Percentiles rank a stretch among this genome's conserved stretches.
These are phyloP conservation scores for Rusavskia elegans DNA, from an alignment of 495 filamentous ascomycete species.

Conservation along the genomic window DNA sequence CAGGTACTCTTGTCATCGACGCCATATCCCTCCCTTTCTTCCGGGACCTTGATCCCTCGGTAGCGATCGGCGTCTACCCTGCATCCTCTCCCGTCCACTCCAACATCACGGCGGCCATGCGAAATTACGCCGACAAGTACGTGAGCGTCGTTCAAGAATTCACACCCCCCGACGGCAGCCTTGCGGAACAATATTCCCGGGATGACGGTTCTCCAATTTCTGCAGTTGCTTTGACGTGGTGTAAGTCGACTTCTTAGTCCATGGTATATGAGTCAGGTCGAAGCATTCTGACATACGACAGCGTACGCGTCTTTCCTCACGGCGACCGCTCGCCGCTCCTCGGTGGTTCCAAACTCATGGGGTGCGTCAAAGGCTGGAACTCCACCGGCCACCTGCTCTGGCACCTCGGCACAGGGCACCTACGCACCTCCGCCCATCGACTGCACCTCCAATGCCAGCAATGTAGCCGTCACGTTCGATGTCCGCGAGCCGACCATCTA, in stretches of 20 bases:
- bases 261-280: neutral
- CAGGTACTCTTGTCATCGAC: constrained; percentile 27
- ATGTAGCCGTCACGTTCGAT: constrained; percentile 45
- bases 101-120: constrained; percentile 26
- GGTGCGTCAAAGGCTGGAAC: constrained; percentile 32
- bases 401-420: constrained; percentile 36
- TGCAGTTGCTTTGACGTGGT: constrained; percentile 51
- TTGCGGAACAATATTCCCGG: constrained; percentile 46
- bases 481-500: constrained; percentile 34
- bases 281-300: neutral
- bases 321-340: constrained; percentile 25
- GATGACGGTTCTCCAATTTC: constrained; percentile 34
- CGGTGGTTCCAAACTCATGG: constrained; percentile 36
- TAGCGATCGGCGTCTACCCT: constrained; percentile 22
- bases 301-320: constrained; percentile 47
- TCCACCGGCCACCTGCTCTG: constrained; percentile 36
- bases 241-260: neutral
- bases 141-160: constrained; percentile 31
- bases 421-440: constrained; percentile 30
- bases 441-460: constrained; percentile 20
- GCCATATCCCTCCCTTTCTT: constrained; percentile 26
- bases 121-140: constrained; percentile 34
- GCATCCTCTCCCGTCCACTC: constrained; percentile 22
- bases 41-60: constrained; percentile 23
- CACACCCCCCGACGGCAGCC: constrained; percentile 31